Percentiles rank a stretch among this genome's conserved stretches.
phyloP scores from a whole-genome alignment of 2,329 filamentous ascomycete species.

The Verticillium nubilum region DNA sequence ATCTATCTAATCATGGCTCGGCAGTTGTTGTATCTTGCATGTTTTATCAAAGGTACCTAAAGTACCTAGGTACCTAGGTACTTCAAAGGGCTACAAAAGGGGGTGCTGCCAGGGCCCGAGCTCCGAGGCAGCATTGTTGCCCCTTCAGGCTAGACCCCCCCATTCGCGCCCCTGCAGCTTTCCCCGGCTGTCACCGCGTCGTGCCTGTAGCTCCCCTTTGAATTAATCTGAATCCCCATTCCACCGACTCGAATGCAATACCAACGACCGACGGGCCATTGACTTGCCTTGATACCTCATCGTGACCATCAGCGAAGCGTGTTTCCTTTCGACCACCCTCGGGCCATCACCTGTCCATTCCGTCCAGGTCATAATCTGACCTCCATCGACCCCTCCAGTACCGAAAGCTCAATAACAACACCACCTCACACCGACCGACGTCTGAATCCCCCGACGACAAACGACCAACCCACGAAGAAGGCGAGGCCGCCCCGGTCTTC shows the following conservation, averaged over 20 bases:
- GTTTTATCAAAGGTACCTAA: no score
- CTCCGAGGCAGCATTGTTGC: background rate
- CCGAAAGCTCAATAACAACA: background rate
- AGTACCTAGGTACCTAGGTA: no score
- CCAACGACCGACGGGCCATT: conserved; percentile 5
- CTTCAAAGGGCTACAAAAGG: no score
- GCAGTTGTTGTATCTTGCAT: no score
- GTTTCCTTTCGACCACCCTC: background rate
- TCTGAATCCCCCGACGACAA: background rate
- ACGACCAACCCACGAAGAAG: background rate
- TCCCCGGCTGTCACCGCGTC: conserved; percentile 12
- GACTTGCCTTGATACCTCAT: background rate
- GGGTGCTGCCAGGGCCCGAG: background rate
- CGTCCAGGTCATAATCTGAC: no score
- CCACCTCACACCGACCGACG: background rate
- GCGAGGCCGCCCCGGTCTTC: conserved; percentile 1
- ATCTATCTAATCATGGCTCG: no score
- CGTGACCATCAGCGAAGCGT: background rate
- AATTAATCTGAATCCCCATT: background rate
- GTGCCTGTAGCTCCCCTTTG: conserved; percentile 12
- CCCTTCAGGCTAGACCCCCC: background rate
- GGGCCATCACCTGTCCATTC: background rate
- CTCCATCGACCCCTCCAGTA: no score
- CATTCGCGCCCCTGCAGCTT: conserved; percentile 14
- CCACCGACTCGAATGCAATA: background rate